These are phyloP conservation scores for Ramalina intermedia DNA, from an alignment of 495 filamentous ascomycete genomes.

Conservation along the genomic window DNA sequence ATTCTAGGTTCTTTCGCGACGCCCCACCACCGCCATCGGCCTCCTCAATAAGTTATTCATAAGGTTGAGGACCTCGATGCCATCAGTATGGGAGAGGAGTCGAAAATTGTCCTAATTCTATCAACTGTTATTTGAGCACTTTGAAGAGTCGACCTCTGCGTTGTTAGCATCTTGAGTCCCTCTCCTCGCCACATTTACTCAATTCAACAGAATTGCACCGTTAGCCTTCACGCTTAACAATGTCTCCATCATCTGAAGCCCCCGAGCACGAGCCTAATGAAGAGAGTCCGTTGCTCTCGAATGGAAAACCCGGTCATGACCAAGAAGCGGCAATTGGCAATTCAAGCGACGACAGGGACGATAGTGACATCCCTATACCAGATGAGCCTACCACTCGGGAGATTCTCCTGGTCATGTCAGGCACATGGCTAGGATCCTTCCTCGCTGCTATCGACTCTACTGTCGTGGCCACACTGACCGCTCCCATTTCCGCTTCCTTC, in stretches of 20 bases:
- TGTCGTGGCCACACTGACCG: constrained; percentile 74
- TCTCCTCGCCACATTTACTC: too few species aligned
- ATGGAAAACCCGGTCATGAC: background rate
- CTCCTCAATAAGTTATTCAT: too few species aligned
- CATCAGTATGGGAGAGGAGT: too few species aligned
- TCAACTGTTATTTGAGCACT: too few species aligned
- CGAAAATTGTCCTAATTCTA: too few species aligned
- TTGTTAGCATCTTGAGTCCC: too few species aligned
- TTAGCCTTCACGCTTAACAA: too few species aligned
- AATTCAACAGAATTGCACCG: too few species aligned
- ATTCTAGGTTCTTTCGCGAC: too few species aligned
- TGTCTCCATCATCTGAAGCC: background rate
- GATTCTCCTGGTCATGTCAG: constrained; percentile 29
- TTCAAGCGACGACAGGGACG: constrained; percentile 7
- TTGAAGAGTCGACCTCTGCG: too few species aligned
- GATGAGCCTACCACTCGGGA: constrained; percentile 29
- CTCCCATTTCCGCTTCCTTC: constrained; percentile 76
- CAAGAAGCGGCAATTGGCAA: background rate
- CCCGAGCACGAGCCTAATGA: background rate
- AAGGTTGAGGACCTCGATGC: too few species aligned
- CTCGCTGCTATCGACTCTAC: constrained; percentile 68
- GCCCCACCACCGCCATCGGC: too few species aligned
- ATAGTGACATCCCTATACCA: constrained; percentile 16
- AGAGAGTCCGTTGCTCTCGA: constrained; percentile 9
- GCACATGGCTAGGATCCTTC: constrained; percentile 67